Conservation (phyloP, 257 asterid genomes). For the Fraxinus quadrangulata region DNA sequence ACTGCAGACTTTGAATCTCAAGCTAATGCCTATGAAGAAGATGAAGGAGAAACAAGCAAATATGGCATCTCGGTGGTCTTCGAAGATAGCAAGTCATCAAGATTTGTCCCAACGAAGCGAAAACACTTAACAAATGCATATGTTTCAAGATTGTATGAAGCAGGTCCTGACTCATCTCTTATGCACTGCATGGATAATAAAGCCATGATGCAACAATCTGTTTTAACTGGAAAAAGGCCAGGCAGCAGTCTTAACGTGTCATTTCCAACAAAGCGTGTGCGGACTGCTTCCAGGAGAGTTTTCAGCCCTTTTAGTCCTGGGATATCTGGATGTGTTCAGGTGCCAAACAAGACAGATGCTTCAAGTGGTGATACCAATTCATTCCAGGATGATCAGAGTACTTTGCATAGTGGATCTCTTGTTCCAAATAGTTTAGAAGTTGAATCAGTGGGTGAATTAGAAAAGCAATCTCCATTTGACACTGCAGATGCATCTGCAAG, state of each 20-base stretch:
- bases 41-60: conserved; percentile 78
- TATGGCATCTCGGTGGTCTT: conserved; percentile 54
- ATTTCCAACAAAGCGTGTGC: conserved; percentile 85
- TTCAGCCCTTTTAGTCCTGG: conserved; percentile 76
- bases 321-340: conserved; percentile 65
- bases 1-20: conserved; percentile 61
- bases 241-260: conserved; percentile 77
- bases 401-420: conserved; percentile 64
- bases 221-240: conserved; percentile 58
- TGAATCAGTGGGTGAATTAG: conserved; percentile 71
- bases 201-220: conserved; percentile 52
- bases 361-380: conserved; percentile 96
- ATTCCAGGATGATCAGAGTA: conserved; percentile 89
- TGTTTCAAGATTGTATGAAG: conserved; percentile 55
- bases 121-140: conserved; percentile 54
- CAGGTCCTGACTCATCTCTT: conserved; percentile 56
- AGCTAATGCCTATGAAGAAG: conserved; percentile 63
- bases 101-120: conserved; percentile 67
- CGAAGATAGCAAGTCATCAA: conserved; percentile 53
- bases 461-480: conserved; percentile 63
- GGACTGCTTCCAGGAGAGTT: conserved; percentile 89
- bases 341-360: conserved; percentile 78
- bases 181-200: conserved; percentile 59
- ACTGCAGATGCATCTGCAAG: conserved; percentile 66
- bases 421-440: conserved; percentile 67